Conservation (phyloP, 495 filamentous ascomycete genomes). For the Daldinia grandis region DNA sequence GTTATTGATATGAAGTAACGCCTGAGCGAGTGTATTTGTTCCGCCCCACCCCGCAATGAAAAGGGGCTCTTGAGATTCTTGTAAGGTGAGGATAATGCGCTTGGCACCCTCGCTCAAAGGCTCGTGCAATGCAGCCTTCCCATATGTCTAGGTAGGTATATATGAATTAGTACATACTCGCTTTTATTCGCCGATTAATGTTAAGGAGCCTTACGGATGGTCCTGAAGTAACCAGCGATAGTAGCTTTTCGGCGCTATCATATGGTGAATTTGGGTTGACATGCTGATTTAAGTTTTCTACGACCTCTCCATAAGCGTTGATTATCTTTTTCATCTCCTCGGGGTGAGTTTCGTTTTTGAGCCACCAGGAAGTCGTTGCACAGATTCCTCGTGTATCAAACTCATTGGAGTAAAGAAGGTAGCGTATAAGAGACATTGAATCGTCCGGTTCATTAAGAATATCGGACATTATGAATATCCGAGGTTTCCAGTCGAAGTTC, state of each 20-base stretch:
- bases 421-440: conserved; percentile 19
- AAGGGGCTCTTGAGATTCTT: conserved; percentile 15
- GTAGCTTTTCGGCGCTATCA: not conserved
- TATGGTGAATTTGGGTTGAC: not conserved
- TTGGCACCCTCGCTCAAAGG: conserved; percentile 14
- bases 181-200: not conserved
- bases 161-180: not conserved
- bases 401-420: conserved; percentile 22
- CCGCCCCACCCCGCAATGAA: conserved; percentile 11
- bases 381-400: conserved; percentile 21
- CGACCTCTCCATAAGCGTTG: not conserved
- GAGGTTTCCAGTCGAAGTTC: conserved; percentile 12
- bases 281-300: not conserved
- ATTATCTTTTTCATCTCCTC: not conserved
- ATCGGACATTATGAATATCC: conserved; percentile 15
- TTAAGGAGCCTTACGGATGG: not conserved
- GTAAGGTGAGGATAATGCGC: conserved; percentile 4
- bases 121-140: not conserved
- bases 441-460: conserved; percentile 20
- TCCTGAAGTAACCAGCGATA: not conserved
- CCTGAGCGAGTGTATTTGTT: conserved; percentile 18
- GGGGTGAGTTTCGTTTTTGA: not conserved
- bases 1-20: conserved; percentile 16
- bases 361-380: conserved; percentile 20
- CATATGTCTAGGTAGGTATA: not conserved